Evolutionary conservation across 2,329 filamentous ascomycete species (phyloP), one percentile per base, ranked within the genome.

Genomic region (Albophoma yamanashiensis): DNA sequence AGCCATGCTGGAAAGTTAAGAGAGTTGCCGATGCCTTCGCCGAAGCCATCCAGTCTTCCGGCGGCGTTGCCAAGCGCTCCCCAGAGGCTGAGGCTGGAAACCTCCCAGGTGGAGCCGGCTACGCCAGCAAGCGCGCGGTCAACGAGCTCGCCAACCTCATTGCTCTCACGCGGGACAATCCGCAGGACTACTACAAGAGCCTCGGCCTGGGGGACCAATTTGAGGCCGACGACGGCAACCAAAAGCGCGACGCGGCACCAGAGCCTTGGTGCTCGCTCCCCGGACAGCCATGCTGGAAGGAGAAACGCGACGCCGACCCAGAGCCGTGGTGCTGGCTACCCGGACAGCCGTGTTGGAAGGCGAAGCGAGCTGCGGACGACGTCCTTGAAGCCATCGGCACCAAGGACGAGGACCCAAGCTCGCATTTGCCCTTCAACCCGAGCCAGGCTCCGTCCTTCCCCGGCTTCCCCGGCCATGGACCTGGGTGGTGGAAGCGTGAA

Each of bases 221-320:
- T 64, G 62, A 61, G 55, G 61, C 55, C 1, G 65, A 66, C 59
- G 57, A 58, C n/a, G 62, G 62, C 20, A 55, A 60, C 31, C 58
- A 62, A 27, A 66, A 66, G 61, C 62, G 62, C 53, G 65, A 69
- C n/a, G 65, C 66, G 34, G 64, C 62, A 52, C 62, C 68, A n/a
- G 64, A 64, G 61, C 65, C 67, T 15, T 70, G 69, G 61, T 79
- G 76, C 67, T 62, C 67, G 62, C 66, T 68, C 34, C 60, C 59
- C 34, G 78, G 78, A 61, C 68, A 75, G 64, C 64, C 71, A 31
- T 75, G 74, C 74, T 74, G 71, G 74, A 75, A 71, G 67, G 72
- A 64, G n/a, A 66, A 66, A 60, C 62, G 62, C 55, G 65, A 68
- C 4, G 43, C 43, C 9, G 9, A 47, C 3, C 43, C 43, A n/a